These are phyloP conservation scores for Helotiales sp. DNA, from an alignment of 2,329 filamentous ascomycete species.

Conservation along the genomic window DNA sequence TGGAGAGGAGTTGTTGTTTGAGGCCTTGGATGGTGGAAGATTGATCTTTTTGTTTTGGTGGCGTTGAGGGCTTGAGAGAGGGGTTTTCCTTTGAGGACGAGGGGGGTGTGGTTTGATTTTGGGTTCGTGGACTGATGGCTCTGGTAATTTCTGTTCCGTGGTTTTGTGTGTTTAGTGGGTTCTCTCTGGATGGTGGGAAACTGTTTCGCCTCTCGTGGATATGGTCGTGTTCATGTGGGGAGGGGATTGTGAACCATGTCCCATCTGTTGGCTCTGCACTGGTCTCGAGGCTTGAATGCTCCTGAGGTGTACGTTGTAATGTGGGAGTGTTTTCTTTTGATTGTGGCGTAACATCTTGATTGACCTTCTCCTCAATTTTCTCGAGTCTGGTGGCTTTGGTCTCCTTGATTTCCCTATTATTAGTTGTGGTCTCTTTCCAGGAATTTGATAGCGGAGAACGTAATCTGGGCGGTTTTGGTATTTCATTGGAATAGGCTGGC, in stretches of 20 bases:
- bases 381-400: neutral
- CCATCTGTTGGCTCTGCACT: constrained; percentile 6
- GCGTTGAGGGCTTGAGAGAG: constrained; percentile 19
- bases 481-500: neutral
- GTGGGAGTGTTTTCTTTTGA: neutral
- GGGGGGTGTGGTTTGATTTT: constrained; percentile 19
- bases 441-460: constrained; percentile 7
- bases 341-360: neutral
- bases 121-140: neutral
- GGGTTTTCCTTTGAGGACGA: constrained; percentile 17
- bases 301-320: neutral
- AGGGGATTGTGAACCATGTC: neutral
- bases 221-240: constrained; percentile 1
- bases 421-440: neutral
- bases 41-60: constrained; percentile 16
- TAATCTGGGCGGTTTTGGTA: constrained; percentile 4
- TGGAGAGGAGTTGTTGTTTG: constrained; percentile 24
- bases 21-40: constrained; percentile 18
- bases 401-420: neutral
- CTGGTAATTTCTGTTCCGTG: neutral
- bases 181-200: neutral
- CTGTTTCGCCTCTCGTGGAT: constrained; percentile 3
- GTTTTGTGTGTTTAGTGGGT: neutral
- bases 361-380: neutral
- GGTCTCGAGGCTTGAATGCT: neutral